These are phyloP conservation scores for Gaeumannomyces tritici DNA, from an alignment of 2,329 filamentous ascomycete species.

Conservation along the genomic window DNA sequence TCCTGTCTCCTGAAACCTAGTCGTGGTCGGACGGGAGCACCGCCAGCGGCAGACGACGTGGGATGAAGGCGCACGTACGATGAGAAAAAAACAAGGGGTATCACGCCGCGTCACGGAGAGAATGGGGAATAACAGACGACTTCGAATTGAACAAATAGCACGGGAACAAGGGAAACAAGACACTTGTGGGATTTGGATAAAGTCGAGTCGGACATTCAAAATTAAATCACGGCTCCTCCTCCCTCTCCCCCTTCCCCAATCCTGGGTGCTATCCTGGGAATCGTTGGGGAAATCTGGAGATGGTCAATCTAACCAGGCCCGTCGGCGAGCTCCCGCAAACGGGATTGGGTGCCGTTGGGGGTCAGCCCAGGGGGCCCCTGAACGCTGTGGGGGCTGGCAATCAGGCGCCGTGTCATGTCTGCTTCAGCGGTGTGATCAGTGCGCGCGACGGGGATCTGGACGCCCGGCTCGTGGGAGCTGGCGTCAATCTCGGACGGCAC, in stretches of 20 bases:
- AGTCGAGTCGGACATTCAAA: background rate
- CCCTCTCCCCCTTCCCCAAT: background rate
- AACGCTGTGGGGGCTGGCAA: background rate
- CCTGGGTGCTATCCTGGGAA: background rate
- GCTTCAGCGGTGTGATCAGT: background rate
- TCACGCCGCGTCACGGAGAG: background rate
- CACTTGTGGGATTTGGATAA: background rate
- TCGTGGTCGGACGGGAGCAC: background rate
- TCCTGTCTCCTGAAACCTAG: background rate
- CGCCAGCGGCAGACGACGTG: too few species aligned
- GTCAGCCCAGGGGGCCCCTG: background rate
- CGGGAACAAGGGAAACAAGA: background rate
- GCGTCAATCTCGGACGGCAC: background rate
- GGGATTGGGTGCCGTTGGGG: background rate
- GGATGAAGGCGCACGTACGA: background rate
- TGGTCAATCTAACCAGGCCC: background rate
- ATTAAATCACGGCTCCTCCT: background rate
- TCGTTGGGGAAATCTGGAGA: background rate
- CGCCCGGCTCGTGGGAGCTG: too few species aligned
- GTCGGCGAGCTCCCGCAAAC: background rate
- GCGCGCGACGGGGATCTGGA: background rate
- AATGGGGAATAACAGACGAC: background rate
- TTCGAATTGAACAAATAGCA: background rate
- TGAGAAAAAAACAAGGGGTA: background rate
- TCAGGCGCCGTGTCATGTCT: background rate